phyloP scores from a whole-genome alignment of 345 rosid species.

The Laguncularia racemosa region DNA sequence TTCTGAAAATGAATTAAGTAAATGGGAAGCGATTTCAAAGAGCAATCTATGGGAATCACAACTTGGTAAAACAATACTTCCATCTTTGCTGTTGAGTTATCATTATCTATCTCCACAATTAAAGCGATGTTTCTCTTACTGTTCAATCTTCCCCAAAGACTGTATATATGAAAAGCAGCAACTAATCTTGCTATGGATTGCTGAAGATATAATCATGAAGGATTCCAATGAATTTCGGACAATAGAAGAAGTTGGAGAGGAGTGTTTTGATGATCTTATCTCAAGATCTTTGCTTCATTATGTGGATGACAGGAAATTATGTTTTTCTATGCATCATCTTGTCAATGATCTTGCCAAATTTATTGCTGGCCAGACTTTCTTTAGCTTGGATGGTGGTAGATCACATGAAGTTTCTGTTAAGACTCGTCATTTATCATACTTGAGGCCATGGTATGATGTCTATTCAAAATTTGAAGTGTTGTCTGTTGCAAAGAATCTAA shows the following conservation, averaged over 20 bases:
- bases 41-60: constrained; percentile 8
- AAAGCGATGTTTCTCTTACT: constrained; percentile 17
- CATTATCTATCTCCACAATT: constrained; percentile 13
- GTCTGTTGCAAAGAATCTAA: not conserved
- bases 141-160: constrained; percentile 15
- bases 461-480: constrained; percentile 6
- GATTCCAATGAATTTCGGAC: constrained; percentile 2
- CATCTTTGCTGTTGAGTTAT: constrained; percentile 12
- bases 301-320: not conserved
- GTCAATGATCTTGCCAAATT: constrained; percentile 19
- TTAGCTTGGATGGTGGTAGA: constrained; percentile 4
- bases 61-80: not conserved
- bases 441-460: constrained; percentile 1
- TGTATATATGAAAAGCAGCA: constrained; percentile 10
- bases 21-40: constrained; percentile 11
- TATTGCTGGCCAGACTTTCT: constrained; percentile 6
- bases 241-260: constrained; percentile 15
- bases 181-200: constrained; percentile 15
- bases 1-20: not conserved
- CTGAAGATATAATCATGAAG: constrained; percentile 8
- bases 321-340: constrained; percentile 25
- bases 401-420: not conserved
- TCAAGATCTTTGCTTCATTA: constrained; percentile 25
- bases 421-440: constrained; percentile 10
- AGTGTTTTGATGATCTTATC: constrained; percentile 11